Base-by-base conservation (phyloP, 768 basidiomycete species). In the Mycena haematopus region DNA sequence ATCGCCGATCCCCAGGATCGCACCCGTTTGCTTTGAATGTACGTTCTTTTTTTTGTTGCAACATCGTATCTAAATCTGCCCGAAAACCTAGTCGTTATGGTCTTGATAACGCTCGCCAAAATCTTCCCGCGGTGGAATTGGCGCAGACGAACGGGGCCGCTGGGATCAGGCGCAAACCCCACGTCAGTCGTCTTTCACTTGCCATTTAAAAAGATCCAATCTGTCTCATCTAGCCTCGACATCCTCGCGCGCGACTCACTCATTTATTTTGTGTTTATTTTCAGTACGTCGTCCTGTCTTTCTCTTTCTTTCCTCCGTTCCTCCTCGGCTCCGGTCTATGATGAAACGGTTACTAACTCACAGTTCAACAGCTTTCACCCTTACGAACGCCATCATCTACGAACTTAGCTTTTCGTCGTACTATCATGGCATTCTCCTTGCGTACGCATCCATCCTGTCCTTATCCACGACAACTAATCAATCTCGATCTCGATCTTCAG, bases 11-110 rank as follows among this genome's bases (percentile, higher is more conserved):
- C 31, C 36, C 9, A 63, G 63, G 66, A 63, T 67, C 29, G 66
- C 66, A 24, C 66, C 66, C 3, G 66, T 67, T 3, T 63, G 62
- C 22, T 67, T 67, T 42, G 66, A 67, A 50, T 54, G 66, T 67
- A 29, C 59, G 62, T 54, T 21, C 36, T 36, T 36, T 36, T 36
- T 11, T 14, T 14, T 11, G 2, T 14, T 15, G 36, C 36, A 36
- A 36, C 36, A 36, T 36, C 14, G 36, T 15, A 29, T 35, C 9
- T 33, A 4, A n/a, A n/a, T n/a, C n/a, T n/a, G n/a, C 1, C 49
- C 9, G 29, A 1, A 3, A n/a, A n/a, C 29, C 29, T 31, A 65
- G 64, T 66, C 35, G 15, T 62, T 2, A 60, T 66, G 57, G 21
- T 66, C 25, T 1, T 66, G 4, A 52, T 66, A 1, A 66, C 65